These are phyloP conservation scores for Sporothrix dimorphospora DNA, from an alignment of 2,329 filamentous ascomycete species.

Conservation along the genomic window DNA sequence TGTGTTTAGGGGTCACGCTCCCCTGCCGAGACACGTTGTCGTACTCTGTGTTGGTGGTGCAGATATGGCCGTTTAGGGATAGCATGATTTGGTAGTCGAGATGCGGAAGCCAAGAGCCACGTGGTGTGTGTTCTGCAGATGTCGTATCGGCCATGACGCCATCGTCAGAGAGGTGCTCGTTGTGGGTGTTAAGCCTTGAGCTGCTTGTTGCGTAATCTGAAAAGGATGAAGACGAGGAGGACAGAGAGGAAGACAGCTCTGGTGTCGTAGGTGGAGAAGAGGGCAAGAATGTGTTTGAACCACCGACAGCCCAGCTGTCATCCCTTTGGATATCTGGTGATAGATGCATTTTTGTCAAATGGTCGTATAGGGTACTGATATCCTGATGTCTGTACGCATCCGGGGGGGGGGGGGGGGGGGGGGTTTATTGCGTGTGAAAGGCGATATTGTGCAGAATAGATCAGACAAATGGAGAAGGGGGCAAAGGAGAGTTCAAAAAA, in stretches of 20 bases:
- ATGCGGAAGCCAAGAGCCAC: slow-evolving; percentile 12
- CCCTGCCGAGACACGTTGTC: background rate
- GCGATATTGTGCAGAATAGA: background rate
- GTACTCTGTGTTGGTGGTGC: background rate
- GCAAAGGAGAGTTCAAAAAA: background rate
- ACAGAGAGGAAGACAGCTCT: background rate
- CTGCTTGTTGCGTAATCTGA: background rate
- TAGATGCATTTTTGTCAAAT: background rate
- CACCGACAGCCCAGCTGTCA: slow-evolving; percentile 4
- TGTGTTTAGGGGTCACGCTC: background rate
- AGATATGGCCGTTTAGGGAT: background rate
- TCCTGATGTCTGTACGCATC: background rate
- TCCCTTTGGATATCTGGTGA: background rate
- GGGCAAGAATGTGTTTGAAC: background rate
- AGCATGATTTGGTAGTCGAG: background rate
- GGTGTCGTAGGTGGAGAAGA: background rate
- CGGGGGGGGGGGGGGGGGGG: background rate
- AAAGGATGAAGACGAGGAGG: background rate
- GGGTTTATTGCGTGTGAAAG: background rate
- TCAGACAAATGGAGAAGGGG: background rate
- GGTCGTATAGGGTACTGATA: background rate
- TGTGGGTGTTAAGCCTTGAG: background rate
- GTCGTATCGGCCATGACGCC: background rate
- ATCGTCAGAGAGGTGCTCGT: background rate
- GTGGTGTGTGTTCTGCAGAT: background rate